A percentile compares a stretch with the other conserved stretches of the same genome.
These are phyloP conservation scores for Ascodesmis nigricans DNA, from an alignment of 495 filamentous ascomycete genomes.

Conservation along the genomic window DNA sequence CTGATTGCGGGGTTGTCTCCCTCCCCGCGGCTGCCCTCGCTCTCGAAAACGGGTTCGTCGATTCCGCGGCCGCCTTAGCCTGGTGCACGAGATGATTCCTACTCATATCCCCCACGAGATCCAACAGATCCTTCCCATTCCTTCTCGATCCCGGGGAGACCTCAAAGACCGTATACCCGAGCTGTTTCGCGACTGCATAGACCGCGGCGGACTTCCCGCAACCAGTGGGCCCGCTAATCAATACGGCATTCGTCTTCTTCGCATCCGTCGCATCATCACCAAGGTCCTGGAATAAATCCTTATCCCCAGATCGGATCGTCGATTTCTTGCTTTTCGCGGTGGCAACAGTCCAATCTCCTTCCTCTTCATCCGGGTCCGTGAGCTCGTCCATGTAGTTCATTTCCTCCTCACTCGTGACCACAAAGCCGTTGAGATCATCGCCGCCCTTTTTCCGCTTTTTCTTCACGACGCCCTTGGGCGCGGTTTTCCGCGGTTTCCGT, in stretches of 20 bases:
- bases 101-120: slow-evolving; percentile 90
- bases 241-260: slow-evolving; percentile 36
- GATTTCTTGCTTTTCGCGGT: slow-evolving; percentile 33
- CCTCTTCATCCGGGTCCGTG: slow-evolving; percentile 42
- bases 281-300: slow-evolving; percentile 19
- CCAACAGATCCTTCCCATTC: slow-evolving; percentile 73
- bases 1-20: slow-evolving; percentile 6
- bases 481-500: slow-evolving; percentile 23
- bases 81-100: slow-evolving; percentile 72
- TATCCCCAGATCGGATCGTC: slow-evolving; percentile 37
- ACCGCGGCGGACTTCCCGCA: slow-evolving; percentile 87
- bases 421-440: slow-evolving; percentile 57
- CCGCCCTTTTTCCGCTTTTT: slow-evolving; percentile 50
- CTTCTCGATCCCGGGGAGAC: slow-evolving; percentile 66
- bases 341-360: slow-evolving; percentile 27
- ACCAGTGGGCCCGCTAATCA: slow-evolving; percentile 75
- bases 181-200: slow-evolving; percentile 85
- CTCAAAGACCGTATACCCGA: slow-evolving; percentile 88
- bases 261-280: slow-evolving; percentile 25
- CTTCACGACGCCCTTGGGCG: slow-evolving; percentile 26
- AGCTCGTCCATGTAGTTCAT: slow-evolving; percentile 50
- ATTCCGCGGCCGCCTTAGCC: slow-evolving; percentile 17
- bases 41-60: slow-evolving; percentile 62
- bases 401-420: slow-evolving; percentile 71
- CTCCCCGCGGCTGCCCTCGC: slow-evolving; percentile 7